These are phyloP conservation scores for Teunomyces funiuensis DNA, from an alignment of 805 yeast genomes.

Conservation along the genomic window DNA sequence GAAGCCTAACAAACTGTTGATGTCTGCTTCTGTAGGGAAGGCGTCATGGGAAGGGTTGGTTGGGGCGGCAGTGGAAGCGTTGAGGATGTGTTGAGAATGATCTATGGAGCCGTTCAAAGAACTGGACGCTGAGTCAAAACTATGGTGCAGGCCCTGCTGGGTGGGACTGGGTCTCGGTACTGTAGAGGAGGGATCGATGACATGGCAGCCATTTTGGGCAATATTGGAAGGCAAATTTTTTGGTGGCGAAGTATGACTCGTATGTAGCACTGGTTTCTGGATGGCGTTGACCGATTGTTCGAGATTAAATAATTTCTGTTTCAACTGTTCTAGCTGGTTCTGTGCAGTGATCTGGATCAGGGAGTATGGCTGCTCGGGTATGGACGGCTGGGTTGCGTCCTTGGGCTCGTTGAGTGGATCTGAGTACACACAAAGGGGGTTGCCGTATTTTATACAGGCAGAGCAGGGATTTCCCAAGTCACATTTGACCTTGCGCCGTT, in stretches of 20 bases:
- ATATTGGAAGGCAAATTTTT: neutral
- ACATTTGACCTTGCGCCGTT: constrained; percentile 51
- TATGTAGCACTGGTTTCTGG: neutral
- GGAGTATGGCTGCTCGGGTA: neutral
- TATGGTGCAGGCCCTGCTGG: neutral
- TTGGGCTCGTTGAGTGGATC: constrained; percentile 5
- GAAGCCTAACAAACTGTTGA: constrained; percentile 9
- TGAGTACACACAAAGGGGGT: constrained; percentile 20
- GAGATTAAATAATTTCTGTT: constrained; percentile 17
- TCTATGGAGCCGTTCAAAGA: neutral
- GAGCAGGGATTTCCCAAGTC: constrained; percentile 47
- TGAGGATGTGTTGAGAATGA: neutral
- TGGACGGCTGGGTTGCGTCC: neutral
- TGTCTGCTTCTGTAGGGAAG: neutral
- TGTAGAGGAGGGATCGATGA: neutral
- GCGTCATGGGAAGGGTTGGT: neutral
- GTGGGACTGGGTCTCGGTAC: neutral
- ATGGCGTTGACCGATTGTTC: constrained; percentile 16
- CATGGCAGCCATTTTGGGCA: neutral
- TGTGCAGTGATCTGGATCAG: neutral
- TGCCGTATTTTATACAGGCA: constrained; percentile 35
- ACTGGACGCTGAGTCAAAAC: neutral
- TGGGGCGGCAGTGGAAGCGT: neutral
- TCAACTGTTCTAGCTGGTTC: constrained; percentile 18
- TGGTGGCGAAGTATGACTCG: constrained; percentile 1